Evolutionary conservation across 1,139 yeast species (phyloP).

Genomic region (Magnusiomyces sp.): DNA sequence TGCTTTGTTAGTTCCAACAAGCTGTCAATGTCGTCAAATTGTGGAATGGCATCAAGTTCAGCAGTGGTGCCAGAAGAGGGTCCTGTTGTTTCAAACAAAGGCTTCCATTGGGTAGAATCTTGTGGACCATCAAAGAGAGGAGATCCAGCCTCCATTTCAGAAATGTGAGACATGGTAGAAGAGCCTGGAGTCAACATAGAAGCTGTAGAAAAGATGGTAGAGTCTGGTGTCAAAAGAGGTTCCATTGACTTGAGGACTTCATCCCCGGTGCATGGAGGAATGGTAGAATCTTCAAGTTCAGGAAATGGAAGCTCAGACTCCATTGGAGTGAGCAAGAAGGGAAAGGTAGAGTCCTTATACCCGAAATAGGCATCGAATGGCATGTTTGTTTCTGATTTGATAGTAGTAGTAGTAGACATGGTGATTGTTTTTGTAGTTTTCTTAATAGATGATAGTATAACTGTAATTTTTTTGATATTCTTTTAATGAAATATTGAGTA

Average conservation of each 20-base stretch:
- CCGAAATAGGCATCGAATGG: too few species aligned
- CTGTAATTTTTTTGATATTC: conserved; percentile 1
- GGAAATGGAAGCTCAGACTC: conserved; percentile 25
- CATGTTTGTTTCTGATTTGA: too few species aligned
- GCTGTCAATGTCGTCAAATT: too few species aligned
- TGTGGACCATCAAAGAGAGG: conserved; percentile 30
- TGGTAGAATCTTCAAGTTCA: conserved; percentile 18
- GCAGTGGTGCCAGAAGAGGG: too few species aligned
- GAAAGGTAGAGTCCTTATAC: too few species aligned
- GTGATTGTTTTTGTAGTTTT: neutral
- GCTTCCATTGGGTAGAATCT: conserved; percentile 12
- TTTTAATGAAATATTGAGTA: conserved; percentile 1
- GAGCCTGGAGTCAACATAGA: conserved; percentile 22
- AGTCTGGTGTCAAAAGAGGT: conserved; percentile 19
- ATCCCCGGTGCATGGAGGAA: conserved; percentile 21
- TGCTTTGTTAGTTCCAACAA: too few species aligned
- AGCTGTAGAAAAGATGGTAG: conserved; percentile 28
- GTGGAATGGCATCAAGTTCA: too few species aligned
- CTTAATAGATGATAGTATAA: neutral
- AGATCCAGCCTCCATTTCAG: conserved; percentile 25
- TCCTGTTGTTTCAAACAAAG: too few species aligned
- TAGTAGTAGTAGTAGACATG: too few species aligned
- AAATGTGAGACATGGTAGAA: conserved; percentile 14
- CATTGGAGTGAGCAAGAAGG: conserved; percentile 1
- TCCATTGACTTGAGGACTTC: conserved; percentile 20